Conservation (phyloP, 495 filamentous ascomycete species). For the Daldinia vernicosa region DNA sequence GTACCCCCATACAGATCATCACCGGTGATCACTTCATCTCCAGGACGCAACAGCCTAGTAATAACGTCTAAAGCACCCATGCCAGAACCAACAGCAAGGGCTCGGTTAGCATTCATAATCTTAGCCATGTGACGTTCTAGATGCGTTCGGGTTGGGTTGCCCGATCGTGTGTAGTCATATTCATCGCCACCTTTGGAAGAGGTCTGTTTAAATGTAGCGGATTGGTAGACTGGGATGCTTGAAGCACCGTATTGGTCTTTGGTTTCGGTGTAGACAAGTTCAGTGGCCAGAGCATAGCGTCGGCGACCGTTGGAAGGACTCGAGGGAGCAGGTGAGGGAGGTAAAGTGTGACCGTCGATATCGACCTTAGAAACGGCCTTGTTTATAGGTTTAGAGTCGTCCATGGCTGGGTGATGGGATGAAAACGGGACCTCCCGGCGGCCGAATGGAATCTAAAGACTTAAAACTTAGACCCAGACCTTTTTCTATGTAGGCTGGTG, state of each 20-base stretch:
- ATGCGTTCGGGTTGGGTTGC: slow-evolving; percentile 95
- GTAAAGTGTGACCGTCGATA: slow-evolving; percentile 87
- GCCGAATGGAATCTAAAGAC: slow-evolving; percentile 9
- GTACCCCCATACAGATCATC: slow-evolving; percentile 98
- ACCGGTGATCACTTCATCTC: slow-evolving; percentile 95
- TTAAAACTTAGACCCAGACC: slow-evolving; percentile 6
- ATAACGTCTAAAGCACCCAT: slow-evolving; percentile 99
- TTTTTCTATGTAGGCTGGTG: slow-evolving; percentile 25
- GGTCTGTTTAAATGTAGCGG: slow-evolving; percentile 95
- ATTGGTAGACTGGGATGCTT: slow-evolving; percentile 97
- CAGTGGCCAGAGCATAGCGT: slow-evolving; percentile 89
- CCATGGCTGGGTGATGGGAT: slow-evolving; percentile 32
- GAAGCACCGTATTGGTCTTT: slow-evolving; percentile 96
- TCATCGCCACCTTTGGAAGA: slow-evolving; percentile 79
- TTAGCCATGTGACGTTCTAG: slow-evolving; percentile 97
- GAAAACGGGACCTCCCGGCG: slow-evolving; percentile 16
- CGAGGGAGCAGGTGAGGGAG: slow-evolving; percentile 93
- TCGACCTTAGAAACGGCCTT: slow-evolving; percentile 81
- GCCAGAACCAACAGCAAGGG: slow-evolving; percentile 90
- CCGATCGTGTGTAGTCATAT: slow-evolving; percentile 98
- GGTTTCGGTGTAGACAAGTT: slow-evolving; percentile 93
- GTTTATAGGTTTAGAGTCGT: slow-evolving; percentile 54
- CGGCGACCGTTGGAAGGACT: slow-evolving; percentile 82
- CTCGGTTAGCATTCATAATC: slow-evolving; percentile 94
- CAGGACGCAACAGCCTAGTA: slow-evolving; percentile 88